Percentiles rank a stretch among this genome's conserved stretches.
Conservation (phyloP, 257 asterid species). For the Anisodus acutangulus region DNA sequence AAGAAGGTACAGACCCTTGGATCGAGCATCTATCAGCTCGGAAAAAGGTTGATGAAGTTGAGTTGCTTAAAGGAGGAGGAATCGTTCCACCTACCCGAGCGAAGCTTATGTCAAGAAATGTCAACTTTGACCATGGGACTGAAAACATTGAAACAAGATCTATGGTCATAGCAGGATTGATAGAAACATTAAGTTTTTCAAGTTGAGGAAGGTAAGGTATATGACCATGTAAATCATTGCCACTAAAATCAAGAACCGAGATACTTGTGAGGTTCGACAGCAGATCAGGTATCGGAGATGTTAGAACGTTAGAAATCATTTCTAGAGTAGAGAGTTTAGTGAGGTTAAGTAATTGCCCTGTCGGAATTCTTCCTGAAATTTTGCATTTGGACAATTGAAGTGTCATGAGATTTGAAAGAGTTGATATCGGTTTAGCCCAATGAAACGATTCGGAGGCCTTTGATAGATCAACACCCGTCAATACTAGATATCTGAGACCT, state of each 20-base stretch:
- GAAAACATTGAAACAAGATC: constrained; percentile 19
- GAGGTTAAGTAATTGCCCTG: too few relatives aligned
- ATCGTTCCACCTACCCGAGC: not conserved
- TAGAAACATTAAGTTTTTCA: not conserved
- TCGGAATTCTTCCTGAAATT: too few relatives aligned
- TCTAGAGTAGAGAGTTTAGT: too few relatives aligned
- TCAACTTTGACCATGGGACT: constrained; percentile 19
- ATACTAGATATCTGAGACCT: too few relatives aligned
- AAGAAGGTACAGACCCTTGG: constrained; percentile 29
- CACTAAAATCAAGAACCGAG: constrained; percentile 15
- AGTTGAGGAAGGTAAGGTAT: constrained; percentile 28
- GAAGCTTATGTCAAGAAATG: not conserved
- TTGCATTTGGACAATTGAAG: too few relatives aligned
- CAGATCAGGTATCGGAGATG: not conserved
- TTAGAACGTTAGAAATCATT: constrained; percentile 8
- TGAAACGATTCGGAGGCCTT: too few relatives aligned
- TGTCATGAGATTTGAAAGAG: too few relatives aligned
- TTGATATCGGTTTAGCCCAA: too few relatives aligned
- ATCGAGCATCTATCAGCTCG: constrained; percentile 25
- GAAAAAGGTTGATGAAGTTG: constrained; percentile 21
- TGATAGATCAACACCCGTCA: too few relatives aligned
- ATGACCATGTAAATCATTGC: not conserved
- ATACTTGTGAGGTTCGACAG: constrained; percentile 25
- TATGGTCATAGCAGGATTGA: constrained; percentile 15
- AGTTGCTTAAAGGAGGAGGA: constrained; percentile 12